Percentiles rank a stretch among this genome's conserved stretches.
Evolutionary conservation across 176 grass and related monocot species (phyloP).

Genomic region (Miscanthus lutarioriparius): DNA sequence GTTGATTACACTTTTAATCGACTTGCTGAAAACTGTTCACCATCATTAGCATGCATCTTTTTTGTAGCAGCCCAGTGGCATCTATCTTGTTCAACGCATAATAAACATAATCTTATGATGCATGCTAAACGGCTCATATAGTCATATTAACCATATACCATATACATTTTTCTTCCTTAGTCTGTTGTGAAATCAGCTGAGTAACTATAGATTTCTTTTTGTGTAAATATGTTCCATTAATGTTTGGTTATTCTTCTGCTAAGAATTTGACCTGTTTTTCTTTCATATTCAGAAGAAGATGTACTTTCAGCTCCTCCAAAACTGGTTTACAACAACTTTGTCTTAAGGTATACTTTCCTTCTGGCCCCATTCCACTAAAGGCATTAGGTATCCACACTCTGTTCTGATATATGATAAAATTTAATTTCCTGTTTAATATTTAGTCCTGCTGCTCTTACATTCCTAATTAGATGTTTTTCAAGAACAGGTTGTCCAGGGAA

Average conservation of each 20-base stretch:
- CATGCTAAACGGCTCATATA: not conserved
- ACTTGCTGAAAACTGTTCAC: not conserved
- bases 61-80: conserved; percentile 2
- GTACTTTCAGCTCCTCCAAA: conserved; percentile 97
- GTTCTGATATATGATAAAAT: conserved; percentile 15
- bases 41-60: not conserved
- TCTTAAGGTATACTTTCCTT: conserved; percentile 62
- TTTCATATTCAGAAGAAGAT: conserved; percentile 68
- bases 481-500: conserved; percentile 64
- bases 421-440: conserved; percentile 26
- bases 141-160: not conserved
- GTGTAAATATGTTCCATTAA: not conserved
- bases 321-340: conserved; percentile 91
- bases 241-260: not conserved
- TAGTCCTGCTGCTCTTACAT: conserved; percentile 13
- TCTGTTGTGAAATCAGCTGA: not conserved
- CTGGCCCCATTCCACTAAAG: conserved; percentile 3
- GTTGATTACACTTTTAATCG: not conserved
- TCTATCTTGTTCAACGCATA: not conserved
- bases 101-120: not conserved
- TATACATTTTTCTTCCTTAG: not conserved
- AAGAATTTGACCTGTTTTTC: not conserved
- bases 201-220: conserved; percentile 6
- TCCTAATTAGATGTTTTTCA: conserved; percentile 37
- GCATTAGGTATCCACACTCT: not conserved